Conservation (phyloP, 1,139 yeast genomes). For the Candida gigantensis region DNA sequence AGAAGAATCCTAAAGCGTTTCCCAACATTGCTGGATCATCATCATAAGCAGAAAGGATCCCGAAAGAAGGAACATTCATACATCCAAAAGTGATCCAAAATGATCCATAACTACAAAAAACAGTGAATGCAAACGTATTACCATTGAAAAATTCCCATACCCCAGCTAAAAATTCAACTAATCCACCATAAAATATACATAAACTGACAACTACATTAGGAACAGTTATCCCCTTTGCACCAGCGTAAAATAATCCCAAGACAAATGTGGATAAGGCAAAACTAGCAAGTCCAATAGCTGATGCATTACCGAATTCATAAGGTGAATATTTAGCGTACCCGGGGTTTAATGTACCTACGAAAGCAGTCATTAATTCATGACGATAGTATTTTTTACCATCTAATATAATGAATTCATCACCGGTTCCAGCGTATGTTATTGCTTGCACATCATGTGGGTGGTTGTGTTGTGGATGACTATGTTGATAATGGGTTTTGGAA, state of each 20-base stretch:
- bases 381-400: slow-evolving; percentile 34
- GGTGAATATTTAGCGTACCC: slow-evolving; percentile 38
- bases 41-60: slow-evolving; percentile 59
- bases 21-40: slow-evolving; percentile 29
- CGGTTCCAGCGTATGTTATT: slow-evolving; percentile 18
- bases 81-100: slow-evolving; percentile 46
- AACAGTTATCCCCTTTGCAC: slow-evolving; percentile 40
- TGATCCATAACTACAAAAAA: slow-evolving; percentile 44
- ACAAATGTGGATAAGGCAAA: slow-evolving; percentile 53
- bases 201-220: slow-evolving; percentile 47
- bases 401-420: slow-evolving; percentile 24
- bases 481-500: not conserved
- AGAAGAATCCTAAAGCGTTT: slow-evolving; percentile 43
- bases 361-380: slow-evolving; percentile 40
- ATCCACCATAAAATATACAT: slow-evolving; percentile 48
- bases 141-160: slow-evolving; percentile 49
- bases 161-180: slow-evolving; percentile 50
- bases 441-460: slow-evolving; percentile 1
- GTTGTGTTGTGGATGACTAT: not conserved
- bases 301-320: slow-evolving; percentile 53
- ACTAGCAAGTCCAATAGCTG: slow-evolving; percentile 60
- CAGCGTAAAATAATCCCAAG: slow-evolving; percentile 43
- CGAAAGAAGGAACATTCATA: slow-evolving; percentile 37
- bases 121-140: slow-evolving; percentile 45
- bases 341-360: slow-evolving; percentile 39